A percentile compares a stretch with the other conserved stretches of the same genome.
phyloP scores from a whole-genome alignment of 176 grass and related monocot genomes.

The Puccinellia tenuiflora region DNA sequence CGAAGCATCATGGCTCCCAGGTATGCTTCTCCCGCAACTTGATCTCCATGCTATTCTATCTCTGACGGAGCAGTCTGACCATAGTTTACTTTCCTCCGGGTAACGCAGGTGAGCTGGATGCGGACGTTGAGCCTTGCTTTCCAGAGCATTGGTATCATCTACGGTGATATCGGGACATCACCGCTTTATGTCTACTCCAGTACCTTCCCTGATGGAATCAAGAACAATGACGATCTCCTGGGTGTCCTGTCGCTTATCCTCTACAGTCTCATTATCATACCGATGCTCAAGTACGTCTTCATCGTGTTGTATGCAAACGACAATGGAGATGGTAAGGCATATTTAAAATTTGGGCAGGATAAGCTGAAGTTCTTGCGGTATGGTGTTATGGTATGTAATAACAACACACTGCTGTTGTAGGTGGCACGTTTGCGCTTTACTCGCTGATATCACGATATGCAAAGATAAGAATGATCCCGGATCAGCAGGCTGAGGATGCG shows the following conservation, averaged over 20 bases:
- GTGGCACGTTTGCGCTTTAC: constrained; percentile 78
- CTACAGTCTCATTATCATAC: constrained; percentile 5
- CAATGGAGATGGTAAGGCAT: constrained; percentile 35
- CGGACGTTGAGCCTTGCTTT: background rate
- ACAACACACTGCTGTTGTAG: constrained; percentile 16
- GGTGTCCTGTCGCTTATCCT: constrained; percentile 11
- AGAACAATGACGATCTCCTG: constrained; percentile 3
- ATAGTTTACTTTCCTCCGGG: background rate
- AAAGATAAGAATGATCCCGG: constrained; percentile 58
- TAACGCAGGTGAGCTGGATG: too few relatives aligned
- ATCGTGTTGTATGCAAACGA: constrained; percentile 3
- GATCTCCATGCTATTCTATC: too few relatives aligned
- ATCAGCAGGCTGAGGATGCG: constrained; percentile 63
- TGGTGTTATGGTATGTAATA: too few relatives aligned
- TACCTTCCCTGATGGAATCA: constrained; percentile 1
- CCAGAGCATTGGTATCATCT: constrained; percentile 11
- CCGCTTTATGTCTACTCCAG: constrained; percentile 3
- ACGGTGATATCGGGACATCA: background rate
- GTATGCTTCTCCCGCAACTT: constrained; percentile 10
- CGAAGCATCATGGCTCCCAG: constrained; percentile 14
- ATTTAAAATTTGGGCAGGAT: background rate
- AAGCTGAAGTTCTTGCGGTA: background rate
- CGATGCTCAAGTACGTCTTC: constrained; percentile 10
- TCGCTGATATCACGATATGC: constrained; percentile 61
- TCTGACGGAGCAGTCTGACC: background rate